These are phyloP conservation scores for Malus asiatica DNA, from an alignment of 306 rosid species.

Conservation along the genomic window DNA sequence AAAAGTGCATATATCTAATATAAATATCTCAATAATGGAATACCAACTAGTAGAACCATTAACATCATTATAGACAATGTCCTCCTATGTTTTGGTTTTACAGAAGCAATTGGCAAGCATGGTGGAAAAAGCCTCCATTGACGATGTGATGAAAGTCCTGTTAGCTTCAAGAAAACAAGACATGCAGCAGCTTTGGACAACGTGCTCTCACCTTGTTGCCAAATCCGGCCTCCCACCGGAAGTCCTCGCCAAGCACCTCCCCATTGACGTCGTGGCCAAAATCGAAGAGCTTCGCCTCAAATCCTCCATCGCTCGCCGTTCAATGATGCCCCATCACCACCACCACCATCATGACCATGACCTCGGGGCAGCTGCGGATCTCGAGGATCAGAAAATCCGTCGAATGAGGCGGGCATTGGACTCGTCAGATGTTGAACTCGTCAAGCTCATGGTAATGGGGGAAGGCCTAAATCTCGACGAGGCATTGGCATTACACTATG, in stretches of 20 bases:
- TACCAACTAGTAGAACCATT: background rate
- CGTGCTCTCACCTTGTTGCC: constrained; percentile 88
- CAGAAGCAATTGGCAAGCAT: constrained; percentile 97
- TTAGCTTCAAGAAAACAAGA: constrained; percentile 91
- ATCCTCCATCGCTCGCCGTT: constrained; percentile 66
- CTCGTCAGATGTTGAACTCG: constrained; percentile 91
- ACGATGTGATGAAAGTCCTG: constrained; percentile 94
- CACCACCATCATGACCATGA: constrained; percentile 47
- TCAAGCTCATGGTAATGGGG: constrained; percentile 97
- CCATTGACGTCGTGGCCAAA: constrained; percentile 73
- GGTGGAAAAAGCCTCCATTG: constrained; percentile 95
- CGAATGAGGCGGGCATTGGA: constrained; percentile 85
- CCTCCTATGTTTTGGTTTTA: background rate
- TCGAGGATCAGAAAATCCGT: constrained; percentile 89
- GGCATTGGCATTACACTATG: constrained; percentile 82
- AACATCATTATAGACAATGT: background rate
- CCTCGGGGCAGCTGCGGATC: constrained; percentile 55
- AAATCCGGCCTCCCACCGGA: constrained; percentile 91
- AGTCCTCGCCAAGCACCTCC: constrained; percentile 83
- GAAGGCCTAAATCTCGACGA: constrained; percentile 93
- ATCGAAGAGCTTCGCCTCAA: constrained; percentile 95
- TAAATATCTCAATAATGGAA: background rate
- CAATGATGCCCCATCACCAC: constrained; percentile 45
- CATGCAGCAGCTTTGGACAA: constrained; percentile 95
- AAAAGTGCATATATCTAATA: background rate